A percentile compares a stretch with the other conserved stretches of the same genome.
phyloP scores from a whole-genome alignment of 495 filamentous ascomycete genomes.

The Trichocladium antarcticum region DNA sequence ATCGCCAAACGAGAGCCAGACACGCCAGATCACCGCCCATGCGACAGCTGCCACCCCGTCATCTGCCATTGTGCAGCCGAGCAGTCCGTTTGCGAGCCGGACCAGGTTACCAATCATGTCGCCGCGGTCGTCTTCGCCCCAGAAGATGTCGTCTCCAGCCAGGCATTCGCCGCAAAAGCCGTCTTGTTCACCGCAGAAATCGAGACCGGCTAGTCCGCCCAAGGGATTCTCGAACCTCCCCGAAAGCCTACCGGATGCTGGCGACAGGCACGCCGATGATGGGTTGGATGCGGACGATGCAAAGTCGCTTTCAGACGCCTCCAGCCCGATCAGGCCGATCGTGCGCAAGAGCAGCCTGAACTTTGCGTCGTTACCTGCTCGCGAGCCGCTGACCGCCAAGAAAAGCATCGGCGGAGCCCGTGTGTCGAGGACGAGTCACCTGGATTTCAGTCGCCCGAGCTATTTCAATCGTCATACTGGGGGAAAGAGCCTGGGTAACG shows the following conservation, averaged over 20 bases:
- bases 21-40: constrained; percentile 16
- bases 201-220: background rate
- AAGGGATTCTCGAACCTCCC: constrained; percentile 14
- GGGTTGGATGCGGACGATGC: constrained; percentile 40
- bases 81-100: constrained; percentile 12
- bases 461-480: constrained; percentile 55
- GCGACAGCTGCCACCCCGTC: constrained; percentile 8
- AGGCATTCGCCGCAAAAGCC: constrained; percentile 5
- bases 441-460: constrained; percentile 56
- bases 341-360: constrained; percentile 87
- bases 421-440: constrained; percentile 64
- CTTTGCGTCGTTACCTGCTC: constrained; percentile 82
- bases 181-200: constrained; percentile 12
- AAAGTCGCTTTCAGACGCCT: constrained; percentile 38
- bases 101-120: constrained; percentile 17
- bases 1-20: constrained; percentile 52
- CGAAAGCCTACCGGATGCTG: constrained; percentile 6
- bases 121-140: constrained; percentile 18
- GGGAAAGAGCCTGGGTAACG: constrained; percentile 46
- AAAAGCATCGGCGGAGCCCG: constrained; percentile 60
- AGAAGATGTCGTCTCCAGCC: constrained; percentile 15
- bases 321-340: constrained; percentile 39
- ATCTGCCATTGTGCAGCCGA: constrained; percentile 4
- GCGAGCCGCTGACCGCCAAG: constrained; percentile 74
- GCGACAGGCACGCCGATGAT: constrained; percentile 27